Evolutionary conservation across 768 basidiomycete species (phyloP).

Genomic region (Serendipita sp.): DNA sequence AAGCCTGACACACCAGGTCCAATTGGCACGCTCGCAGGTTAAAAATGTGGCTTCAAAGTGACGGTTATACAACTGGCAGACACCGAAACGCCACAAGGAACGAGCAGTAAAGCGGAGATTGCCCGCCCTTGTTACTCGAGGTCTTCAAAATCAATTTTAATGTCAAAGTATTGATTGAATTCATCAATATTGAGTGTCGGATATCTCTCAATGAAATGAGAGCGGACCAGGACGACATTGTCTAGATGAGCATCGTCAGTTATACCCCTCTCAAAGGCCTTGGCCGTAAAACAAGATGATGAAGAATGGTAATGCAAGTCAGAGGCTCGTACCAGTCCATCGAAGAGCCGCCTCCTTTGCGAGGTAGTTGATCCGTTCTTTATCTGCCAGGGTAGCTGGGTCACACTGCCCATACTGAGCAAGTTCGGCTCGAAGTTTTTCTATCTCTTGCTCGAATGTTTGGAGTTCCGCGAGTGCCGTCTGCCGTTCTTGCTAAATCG

Average conservation of each 20-base stretch:
- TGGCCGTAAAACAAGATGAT: too few species aligned
- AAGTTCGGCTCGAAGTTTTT: conserved; percentile 47
- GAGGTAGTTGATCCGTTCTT: conserved; percentile 49
- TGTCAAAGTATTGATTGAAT: conserved; percentile 6
- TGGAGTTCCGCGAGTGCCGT: conserved; percentile 34
- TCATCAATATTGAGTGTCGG: neutral
- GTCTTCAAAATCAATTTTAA: conserved; percentile 9
- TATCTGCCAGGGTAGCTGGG: conserved; percentile 64
- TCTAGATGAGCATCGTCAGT: conserved; percentile 7
- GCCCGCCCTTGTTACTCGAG: neutral
- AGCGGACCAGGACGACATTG: conserved; percentile 9
- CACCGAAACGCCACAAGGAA: neutral
- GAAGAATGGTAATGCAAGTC: neutral
- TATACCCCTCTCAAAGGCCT: too few species aligned
- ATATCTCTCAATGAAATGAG: too few species aligned
- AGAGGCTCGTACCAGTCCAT: conserved; percentile 60
- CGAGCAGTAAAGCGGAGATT: neutral
- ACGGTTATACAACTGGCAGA: neutral
- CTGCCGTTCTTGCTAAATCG: conserved; percentile 38
- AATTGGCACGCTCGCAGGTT: too few species aligned
- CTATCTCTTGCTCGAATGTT: conserved; percentile 32
- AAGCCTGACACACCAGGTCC: too few species aligned
- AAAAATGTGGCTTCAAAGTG: too few species aligned
- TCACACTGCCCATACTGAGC: conserved; percentile 69
- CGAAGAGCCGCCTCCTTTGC: conserved; percentile 72